Conservation (phyloP, 306 rosid genomes). For the Citrullus amarus region DNA sequence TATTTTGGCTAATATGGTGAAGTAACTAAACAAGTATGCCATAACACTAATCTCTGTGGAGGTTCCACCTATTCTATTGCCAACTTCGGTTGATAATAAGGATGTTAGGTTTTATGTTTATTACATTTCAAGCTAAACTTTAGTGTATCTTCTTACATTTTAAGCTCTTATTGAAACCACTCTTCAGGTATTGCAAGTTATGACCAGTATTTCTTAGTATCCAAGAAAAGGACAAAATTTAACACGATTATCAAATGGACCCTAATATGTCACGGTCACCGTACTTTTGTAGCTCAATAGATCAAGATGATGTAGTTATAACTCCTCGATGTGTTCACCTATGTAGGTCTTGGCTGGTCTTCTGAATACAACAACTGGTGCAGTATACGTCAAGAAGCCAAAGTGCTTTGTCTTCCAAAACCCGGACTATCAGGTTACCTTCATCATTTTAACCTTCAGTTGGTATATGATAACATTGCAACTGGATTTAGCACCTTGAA, state of each 20-base stretch:
- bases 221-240: not conserved
- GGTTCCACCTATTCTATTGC: not conserved
- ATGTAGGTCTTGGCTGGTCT: conserved; percentile 78
- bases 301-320: not conserved
- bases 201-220: not conserved
- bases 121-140: not conserved
- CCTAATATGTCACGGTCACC: not conserved
- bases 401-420: conserved; percentile 76
- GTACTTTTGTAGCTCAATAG: not conserved
- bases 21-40: not conserved
- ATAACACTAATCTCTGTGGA: not conserved
- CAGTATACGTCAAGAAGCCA: conserved; percentile 41
- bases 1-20: not conserved
- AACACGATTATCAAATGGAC: not conserved
- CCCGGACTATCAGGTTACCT: conserved; percentile 69
- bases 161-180: not conserved
- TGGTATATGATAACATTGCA: not conserved
- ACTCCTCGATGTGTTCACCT: not conserved
- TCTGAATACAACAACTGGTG: conserved; percentile 51
- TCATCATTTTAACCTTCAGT: not conserved
- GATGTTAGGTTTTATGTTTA: not conserved
- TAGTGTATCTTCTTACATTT: not conserved
- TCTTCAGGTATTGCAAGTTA: not conserved
- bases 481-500: not conserved
- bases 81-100: not conserved